These are phyloP conservation scores for Arachnomyces sp. DNA, from an alignment of 2,329 filamentous ascomycete genomes.

Conservation along the genomic window DNA sequence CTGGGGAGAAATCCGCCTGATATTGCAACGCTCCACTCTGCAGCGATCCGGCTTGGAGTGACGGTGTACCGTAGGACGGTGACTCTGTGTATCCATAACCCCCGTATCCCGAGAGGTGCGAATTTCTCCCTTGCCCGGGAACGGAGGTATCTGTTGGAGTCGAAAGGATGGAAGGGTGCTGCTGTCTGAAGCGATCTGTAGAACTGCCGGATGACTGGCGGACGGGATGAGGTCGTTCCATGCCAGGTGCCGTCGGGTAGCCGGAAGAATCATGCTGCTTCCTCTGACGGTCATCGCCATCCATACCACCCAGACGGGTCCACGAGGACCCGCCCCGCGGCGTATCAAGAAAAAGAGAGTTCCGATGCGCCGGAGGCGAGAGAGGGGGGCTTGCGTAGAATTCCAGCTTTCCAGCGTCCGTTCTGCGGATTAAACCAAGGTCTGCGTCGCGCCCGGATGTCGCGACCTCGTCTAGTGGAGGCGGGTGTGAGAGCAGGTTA, in stretches of 20 bases:
- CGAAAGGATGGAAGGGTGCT: slow-evolving; percentile 26
- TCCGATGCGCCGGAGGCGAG: slow-evolving; percentile 58
- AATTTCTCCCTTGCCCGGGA: slow-evolving; percentile 27
- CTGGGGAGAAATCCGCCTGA: slow-evolving; percentile 56
- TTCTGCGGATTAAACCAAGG: neutral
- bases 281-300: slow-evolving; percentile 63
- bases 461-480: neutral
- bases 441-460: neutral
- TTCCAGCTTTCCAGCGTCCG: slow-evolving; percentile 51
- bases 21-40: slow-evolving; percentile 53
- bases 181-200: slow-evolving; percentile 35
- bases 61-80: slow-evolving; percentile 48
- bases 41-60: slow-evolving; percentile 37
- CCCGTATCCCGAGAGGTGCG: slow-evolving; percentile 31
- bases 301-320: slow-evolving; percentile 59
- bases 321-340: slow-evolving; percentile 47
- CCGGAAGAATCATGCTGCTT: slow-evolving; percentile 66
- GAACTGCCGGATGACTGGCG: slow-evolving; percentile 43
- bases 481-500: no score
- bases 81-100: slow-evolving; percentile 50
- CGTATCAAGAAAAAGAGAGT: slow-evolving; percentile 43
- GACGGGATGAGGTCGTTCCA: slow-evolving; percentile 44
- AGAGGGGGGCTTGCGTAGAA: slow-evolving; percentile 53
- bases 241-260: slow-evolving; percentile 42
- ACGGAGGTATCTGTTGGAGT: slow-evolving; percentile 20